phyloP scores from a whole-genome alignment of 108 stramenopile species.

The Schizochytrium sp. region DNA sequence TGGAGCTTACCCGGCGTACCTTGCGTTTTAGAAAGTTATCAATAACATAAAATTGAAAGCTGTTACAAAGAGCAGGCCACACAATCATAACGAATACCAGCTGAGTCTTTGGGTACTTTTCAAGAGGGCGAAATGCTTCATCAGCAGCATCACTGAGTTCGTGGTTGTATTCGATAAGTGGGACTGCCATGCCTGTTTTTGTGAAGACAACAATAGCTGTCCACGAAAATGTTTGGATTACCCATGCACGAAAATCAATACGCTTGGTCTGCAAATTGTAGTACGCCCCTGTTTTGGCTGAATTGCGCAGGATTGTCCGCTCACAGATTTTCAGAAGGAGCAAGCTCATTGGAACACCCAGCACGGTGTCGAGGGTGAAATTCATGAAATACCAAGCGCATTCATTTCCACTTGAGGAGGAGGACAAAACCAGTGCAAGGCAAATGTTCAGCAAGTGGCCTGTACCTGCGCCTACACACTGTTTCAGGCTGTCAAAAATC shows the following conservation, averaged over 20 bases:
- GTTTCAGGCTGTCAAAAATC: constrained; percentile 52
- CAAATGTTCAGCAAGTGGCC: constrained; percentile 22
- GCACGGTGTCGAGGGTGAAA: constrained; percentile 45
- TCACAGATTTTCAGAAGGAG: not conserved
- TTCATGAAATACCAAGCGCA: constrained; percentile 57
- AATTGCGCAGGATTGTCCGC: constrained; percentile 11
- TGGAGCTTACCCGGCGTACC: not conserved
- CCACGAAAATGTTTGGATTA: constrained; percentile 12
- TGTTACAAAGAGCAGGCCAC: constrained; percentile 55
- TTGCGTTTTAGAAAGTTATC: constrained; percentile 46
- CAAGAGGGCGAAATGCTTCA: not conserved
- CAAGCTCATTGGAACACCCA: constrained; percentile 14
- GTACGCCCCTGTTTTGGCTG: constrained; percentile 30
- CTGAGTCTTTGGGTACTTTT: constrained; percentile 12
- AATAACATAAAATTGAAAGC: constrained; percentile 44
- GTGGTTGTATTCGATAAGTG: not conserved
- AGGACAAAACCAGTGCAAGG: constrained; percentile 19
- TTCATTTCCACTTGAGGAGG: constrained; percentile 23
- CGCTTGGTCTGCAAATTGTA: constrained; percentile 20
- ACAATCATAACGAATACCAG: constrained; percentile 52
- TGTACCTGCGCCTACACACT: constrained; percentile 27
- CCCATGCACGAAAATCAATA: constrained; percentile 4
- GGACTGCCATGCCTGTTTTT: not conserved
- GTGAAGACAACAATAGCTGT: not conserved
- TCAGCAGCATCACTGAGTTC: constrained; percentile 12